phyloP scores from a whole-genome alignment of 1,284 basidiomycete species.

The Microbotryum violaceum region DNA sequence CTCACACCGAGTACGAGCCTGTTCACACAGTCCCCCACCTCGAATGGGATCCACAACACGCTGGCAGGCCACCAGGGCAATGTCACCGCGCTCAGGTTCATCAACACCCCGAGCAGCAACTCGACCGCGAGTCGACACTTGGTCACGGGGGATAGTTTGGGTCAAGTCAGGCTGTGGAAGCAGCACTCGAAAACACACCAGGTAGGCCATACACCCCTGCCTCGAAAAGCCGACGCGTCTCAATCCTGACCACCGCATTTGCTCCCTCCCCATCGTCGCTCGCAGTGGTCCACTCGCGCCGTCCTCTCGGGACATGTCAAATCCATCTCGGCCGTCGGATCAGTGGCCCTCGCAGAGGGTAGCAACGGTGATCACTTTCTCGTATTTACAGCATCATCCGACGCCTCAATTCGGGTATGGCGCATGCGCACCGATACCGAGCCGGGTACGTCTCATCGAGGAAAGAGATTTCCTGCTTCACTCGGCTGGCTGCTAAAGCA shows the following conservation, averaged over 20 bases:
- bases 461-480: background rate
- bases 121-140: slow-evolving; percentile 38
- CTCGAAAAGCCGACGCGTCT: too few relatives aligned
- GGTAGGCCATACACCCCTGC: background rate
- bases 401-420: slow-evolving; percentile 69
- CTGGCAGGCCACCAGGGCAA: slow-evolving; percentile 63
- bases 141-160: slow-evolving; percentile 65
- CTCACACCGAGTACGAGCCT: too few relatives aligned
- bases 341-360: slow-evolving; percentile 5
- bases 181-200: slow-evolving; percentile 14
- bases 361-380: slow-evolving; percentile 35
- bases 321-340: slow-evolving; percentile 20
- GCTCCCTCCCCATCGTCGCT: slow-evolving; percentile 48
- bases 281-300: slow-evolving; percentile 16
- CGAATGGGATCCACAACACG: slow-evolving; percentile 57
- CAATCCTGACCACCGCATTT: too few relatives aligned
- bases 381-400: slow-evolving; percentile 70
- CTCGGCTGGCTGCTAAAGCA: background rate
- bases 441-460: slow-evolving; percentile 3
- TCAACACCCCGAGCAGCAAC: slow-evolving; percentile 35
- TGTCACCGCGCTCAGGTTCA: slow-evolving; percentile 68
- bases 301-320: slow-evolving; percentile 11
- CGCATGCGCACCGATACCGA: slow-evolving; percentile 28
- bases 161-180: slow-evolving; percentile 46
- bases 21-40: slow-evolving; percentile 45